Evolutionary conservation across 2,329 filamentous ascomycete genomes (phyloP).

Genomic region (Sclerotinia trifoliorum): DNA sequence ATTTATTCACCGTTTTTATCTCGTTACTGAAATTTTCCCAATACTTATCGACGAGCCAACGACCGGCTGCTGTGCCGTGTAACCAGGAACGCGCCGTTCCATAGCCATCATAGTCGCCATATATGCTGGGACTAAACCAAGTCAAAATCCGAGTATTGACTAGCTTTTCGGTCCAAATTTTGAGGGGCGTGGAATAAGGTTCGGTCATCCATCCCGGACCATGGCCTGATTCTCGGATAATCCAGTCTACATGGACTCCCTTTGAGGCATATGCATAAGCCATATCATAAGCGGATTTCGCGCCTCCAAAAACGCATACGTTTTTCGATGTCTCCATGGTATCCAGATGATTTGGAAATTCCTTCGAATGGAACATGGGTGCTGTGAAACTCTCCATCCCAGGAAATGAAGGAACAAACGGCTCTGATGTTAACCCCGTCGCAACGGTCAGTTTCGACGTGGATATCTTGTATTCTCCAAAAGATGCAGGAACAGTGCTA

Average conservation of each 20-base stretch:
- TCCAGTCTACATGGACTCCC: constrained; percentile 57
- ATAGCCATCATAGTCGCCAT: constrained; percentile 63
- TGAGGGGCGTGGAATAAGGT: constrained; percentile 64
- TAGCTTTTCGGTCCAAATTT: constrained; percentile 66
- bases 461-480: constrained; percentile 35
- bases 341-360: constrained; percentile 46
- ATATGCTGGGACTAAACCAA: constrained; percentile 74
- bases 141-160: constrained; percentile 65
- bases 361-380: constrained; percentile 51
- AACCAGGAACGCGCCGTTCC: constrained; percentile 53
- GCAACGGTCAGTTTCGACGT: constrained; percentile 53
- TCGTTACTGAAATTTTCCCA: constrained; percentile 58
- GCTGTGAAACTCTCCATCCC: constrained; percentile 48
- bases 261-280: constrained; percentile 59
- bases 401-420: constrained; percentile 48
- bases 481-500: not conserved
- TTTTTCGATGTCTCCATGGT: constrained; percentile 45
- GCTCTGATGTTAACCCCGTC: constrained; percentile 54
- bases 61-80: constrained; percentile 57
- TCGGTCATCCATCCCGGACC: constrained; percentile 60
- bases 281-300: constrained; percentile 65
- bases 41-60: constrained; percentile 54
- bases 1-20: constrained; percentile 52
- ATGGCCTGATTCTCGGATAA: constrained; percentile 57
- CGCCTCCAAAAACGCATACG: constrained; percentile 59